Evolutionary conservation across 257 asterid species (phyloP).

Genomic region (Ehretia macrophylla): DNA sequence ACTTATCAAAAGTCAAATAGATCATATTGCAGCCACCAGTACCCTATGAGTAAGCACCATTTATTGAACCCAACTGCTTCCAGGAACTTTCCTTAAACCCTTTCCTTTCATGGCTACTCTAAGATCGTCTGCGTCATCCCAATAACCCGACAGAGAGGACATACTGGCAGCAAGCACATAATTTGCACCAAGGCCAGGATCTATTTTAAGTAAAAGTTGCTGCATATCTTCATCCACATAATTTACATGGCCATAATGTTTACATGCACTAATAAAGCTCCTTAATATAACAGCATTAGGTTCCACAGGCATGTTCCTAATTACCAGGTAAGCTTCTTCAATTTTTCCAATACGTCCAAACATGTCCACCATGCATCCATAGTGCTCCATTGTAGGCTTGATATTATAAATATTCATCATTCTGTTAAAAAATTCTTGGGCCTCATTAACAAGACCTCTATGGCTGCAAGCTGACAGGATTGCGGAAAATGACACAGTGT

Average conservation of each 20-base stretch:
- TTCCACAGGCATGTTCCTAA: conserved; percentile 53
- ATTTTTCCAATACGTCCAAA: conserved; percentile 63
- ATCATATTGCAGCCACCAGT: background rate
- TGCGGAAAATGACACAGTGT: conserved; percentile 49
- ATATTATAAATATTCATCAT: conserved; percentile 47
- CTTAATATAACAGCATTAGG: conserved; percentile 59
- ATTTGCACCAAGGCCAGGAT: conserved; percentile 65
- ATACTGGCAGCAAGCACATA: conserved; percentile 55
- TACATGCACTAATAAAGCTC: conserved; percentile 67
- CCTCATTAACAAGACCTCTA: conserved; percentile 49
- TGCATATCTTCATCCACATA: conserved; percentile 29
- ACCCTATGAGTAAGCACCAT: conserved; percentile 16
- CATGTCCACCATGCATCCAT: conserved; percentile 76
- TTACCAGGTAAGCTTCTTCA: conserved; percentile 58
- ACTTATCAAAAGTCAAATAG: too few relatives aligned
- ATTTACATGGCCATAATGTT: conserved; percentile 34
- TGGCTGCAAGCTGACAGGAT: conserved; percentile 74
- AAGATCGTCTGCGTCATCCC: conserved; percentile 20
- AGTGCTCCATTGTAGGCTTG: conserved; percentile 69
- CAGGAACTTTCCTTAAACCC: conserved; percentile 55
- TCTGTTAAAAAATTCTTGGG: conserved; percentile 41
- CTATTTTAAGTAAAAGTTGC: conserved; percentile 41
- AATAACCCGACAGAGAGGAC: conserved; percentile 24
- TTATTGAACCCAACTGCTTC: conserved; percentile 51
- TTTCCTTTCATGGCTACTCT: conserved; percentile 46